These are phyloP conservation scores for Vanderwaltozyma verrucispora DNA, from an alignment of 805 yeast genomes.

Conservation along the genomic window DNA sequence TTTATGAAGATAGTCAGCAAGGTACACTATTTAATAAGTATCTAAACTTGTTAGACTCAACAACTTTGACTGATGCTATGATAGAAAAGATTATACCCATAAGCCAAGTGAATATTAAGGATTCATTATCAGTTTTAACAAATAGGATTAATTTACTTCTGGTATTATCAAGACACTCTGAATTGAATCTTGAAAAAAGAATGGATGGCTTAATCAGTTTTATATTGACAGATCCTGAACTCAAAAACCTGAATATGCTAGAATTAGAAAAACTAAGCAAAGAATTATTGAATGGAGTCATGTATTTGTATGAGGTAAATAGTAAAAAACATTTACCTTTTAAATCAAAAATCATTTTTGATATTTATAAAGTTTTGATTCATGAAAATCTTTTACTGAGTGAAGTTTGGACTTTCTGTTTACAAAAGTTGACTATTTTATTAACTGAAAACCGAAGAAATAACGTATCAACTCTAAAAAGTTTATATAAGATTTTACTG, in stretches of 20 bases:
- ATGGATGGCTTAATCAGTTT: constrained; percentile 16
- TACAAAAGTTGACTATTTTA: constrained; percentile 5
- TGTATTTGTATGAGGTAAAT: neutral
- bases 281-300: neutral
- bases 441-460: constrained; percentile 2
- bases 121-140: constrained; percentile 13
- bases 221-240: constrained; percentile 5
- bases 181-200: constrained; percentile 14
- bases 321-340: constrained; percentile 7
- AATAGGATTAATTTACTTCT: constrained; percentile 23
- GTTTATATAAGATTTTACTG: neutral
- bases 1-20: neutral
- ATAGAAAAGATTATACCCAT: constrained; percentile 24
- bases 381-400: neutral
- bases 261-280: constrained; percentile 1
- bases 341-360: constrained; percentile 7
- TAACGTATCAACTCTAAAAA: neutral
- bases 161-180: constrained; percentile 14
- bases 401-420: constrained; percentile 9
- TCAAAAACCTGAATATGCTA: constrained; percentile 7
- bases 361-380: constrained; percentile 5
- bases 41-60: constrained; percentile 9
- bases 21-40: constrained; percentile 18
- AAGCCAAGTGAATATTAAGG: constrained; percentile 14
- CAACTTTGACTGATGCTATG: constrained; percentile 7